Percentiles rank a stretch among this genome's conserved stretches.
phyloP scores from a whole-genome alignment of 2,329 filamentous ascomycete genomes.

The Cyphellophora europaea region DNA sequence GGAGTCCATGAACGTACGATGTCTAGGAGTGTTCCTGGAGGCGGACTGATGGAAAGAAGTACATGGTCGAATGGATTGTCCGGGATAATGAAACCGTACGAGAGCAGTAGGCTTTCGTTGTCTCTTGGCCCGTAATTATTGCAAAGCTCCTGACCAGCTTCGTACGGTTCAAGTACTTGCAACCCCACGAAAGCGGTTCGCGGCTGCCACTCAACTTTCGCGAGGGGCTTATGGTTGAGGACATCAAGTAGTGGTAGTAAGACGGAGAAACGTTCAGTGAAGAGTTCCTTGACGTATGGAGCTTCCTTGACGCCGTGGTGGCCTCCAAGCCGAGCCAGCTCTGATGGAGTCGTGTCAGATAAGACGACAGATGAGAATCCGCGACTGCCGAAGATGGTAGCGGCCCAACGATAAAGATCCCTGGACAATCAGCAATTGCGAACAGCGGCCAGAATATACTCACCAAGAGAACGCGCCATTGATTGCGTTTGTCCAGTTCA shows the following conservation, averaged over 20 bases:
- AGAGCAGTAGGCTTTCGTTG: slow-evolving; percentile 54
- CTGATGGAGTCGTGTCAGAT: slow-evolving; percentile 21
- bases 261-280: slow-evolving; percentile 54
- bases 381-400: slow-evolving; percentile 33
- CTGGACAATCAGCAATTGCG: slow-evolving; percentile 19
- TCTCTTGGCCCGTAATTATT: slow-evolving; percentile 72
- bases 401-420: slow-evolving; percentile 37
- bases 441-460: no score
- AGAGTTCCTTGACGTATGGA: slow-evolving; percentile 27
- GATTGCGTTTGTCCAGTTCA: slow-evolving; percentile 21
- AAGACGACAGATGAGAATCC: slow-evolving; percentile 36
- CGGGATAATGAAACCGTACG: slow-evolving; percentile 36
- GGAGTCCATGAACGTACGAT: slow-evolving; percentile 23
- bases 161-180: slow-evolving; percentile 36
- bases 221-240: slow-evolving; percentile 58
- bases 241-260: slow-evolving; percentile 64
- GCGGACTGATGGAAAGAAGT: slow-evolving; percentile 29
- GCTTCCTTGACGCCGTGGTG: slow-evolving; percentile 8
- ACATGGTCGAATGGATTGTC: slow-evolving; percentile 36
- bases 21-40: slow-evolving; percentile 28
- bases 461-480: slow-evolving; percentile 30
- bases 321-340: slow-evolving; percentile 10
- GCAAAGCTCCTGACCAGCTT: slow-evolving; percentile 45
- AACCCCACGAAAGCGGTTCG: slow-evolving; percentile 28
- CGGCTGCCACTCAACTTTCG: slow-evolving; percentile 50